Base-by-base conservation (phyloP, 1,284 basidiomycete genomes). In the Cerrena zonata region DNA sequence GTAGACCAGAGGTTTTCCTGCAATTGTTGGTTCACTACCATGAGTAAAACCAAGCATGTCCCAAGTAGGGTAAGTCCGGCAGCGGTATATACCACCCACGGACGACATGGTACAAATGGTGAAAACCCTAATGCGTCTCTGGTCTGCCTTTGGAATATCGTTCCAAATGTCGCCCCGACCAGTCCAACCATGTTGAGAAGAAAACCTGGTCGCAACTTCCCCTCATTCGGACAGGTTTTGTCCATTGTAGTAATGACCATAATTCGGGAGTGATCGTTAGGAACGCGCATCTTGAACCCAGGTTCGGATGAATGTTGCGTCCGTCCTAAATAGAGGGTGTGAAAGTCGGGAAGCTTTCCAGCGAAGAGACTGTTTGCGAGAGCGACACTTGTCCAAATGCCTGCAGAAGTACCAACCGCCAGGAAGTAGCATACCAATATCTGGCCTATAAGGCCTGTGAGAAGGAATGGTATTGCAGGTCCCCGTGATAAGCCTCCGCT, bases 361-460 rank as follows among this genome's bases (percentile, higher is more conserved):
- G 51, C 47, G 34, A 47, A 61, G 7, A 64, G 43, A 1, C 55
- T 56, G 43, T 64, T 63, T 3, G 59, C 51, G 3, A 64, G 51
- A 10, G 57, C 60, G 21, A 64, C 60, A 34, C 52, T 56, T 4
- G 60, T 63, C 61, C 61, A 64, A 36, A 64, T 51, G 10, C 62
- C 61, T 7, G 62, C 62, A 19, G 58, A 53, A 5, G 62, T 62
- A 47, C 59, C 61, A 25, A 64, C 59, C 21, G 51, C 45, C 19
- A 64, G 54, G 44, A 63, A 63, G 43, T 64, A 64, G 53, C 62
- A 64, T 12, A 64, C 54, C 34, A 62, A 48, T n/a, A 56, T 50
- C 52, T 64, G 62, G 4, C 62, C 62, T 22, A 58, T 45, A 4
- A 62, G 37, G 22, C 62, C 60, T 22, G 57, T 57, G 3, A 65